A percentile compares a stretch with the other conserved stretches of the same genome.
Evolutionary conservation across 2,329 filamentous ascomycete genomes (phyloP).

Genomic region (Ploettnerulaceae sp.): DNA sequence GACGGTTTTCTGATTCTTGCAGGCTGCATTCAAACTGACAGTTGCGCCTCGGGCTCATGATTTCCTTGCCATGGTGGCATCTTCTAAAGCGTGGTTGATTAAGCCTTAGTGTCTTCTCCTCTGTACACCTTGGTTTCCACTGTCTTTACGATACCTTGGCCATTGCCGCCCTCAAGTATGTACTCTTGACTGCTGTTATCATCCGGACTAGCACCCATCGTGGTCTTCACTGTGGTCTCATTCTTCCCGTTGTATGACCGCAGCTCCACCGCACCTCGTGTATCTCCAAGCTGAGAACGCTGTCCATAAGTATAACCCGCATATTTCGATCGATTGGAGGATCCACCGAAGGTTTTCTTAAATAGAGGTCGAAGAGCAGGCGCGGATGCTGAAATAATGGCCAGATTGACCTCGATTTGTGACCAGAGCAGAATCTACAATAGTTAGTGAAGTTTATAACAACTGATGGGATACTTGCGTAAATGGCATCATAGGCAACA

Average conservation of each 20-base stretch:
- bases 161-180: not conserved
- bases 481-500: slow-evolving; percentile 1
- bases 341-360: not conserved
- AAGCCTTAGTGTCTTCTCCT: too few relatives aligned
- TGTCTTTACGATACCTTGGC: not conserved
- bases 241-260: slow-evolving; percentile 1
- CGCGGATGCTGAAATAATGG: slow-evolving; percentile 1
- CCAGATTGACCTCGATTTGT: slow-evolving; percentile 5
- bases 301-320: not conserved
- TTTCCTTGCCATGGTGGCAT: too few relatives aligned
- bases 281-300: not conserved
- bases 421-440: slow-evolving; percentile 5
- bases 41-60: too few relatives aligned
- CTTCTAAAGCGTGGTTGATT: too few relatives aligned
- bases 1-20: too few relatives aligned
- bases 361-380: slow-evolving; percentile 4
- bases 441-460: too few relatives aligned
- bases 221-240: slow-evolving; percentile 1
- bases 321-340: not conserved
- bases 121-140: not conserved
- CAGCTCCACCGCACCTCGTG: not conserved
- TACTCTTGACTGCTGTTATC: not conserved
- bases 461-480: not conserved
- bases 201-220: too few relatives aligned
- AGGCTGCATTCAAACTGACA: too few relatives aligned